Base-by-base conservation (phyloP, 148 eudicot genomes). In the Spergularia marina region DNA sequence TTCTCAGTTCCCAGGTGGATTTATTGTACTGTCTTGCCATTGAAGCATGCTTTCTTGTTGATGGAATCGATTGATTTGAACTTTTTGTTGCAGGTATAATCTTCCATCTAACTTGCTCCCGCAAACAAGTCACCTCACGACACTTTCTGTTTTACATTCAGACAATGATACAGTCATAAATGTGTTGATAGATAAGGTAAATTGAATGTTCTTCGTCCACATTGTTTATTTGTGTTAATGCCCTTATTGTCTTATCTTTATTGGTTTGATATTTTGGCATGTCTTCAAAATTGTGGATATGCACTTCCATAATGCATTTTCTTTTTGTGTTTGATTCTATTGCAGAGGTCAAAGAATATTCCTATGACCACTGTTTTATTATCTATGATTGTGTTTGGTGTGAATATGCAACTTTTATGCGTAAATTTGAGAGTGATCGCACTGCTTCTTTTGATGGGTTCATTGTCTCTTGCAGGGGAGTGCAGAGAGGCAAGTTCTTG, bases 401-500 rank as follows among this genome's bases (percentile, higher is more conserved):
- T 18, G 57, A 21, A 51, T 20, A 10, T 68, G 57, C 39, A 53
- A 13, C 18, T 63, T 16, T 65, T 18, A 9, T 70, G 70, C 23
- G 16, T 15, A 39, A 41, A 67, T 34, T 56, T 68, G 55, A 44
- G 62, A 53, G 34, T 70, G 10, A 23, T 70, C 39, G 54, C 73
- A 61, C 57, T 64, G 34, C 13, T 52, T 58, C 23, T 63, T 81
- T 70, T 70, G 75, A 74, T 67, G 40, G 44, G 30, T 66, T 74
- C 52, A 4, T 76, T 13, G 3, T 58, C 44, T 79, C 63, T 74
- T 80, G 65, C 80, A 95, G 97, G 94, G 86, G 21, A 21, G 54
- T 79, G 93, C 87, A 82, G 99, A 95, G 84, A 86, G 94, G 67
- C 97, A 87, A 86, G 99, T 95, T 78, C 97, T 95, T 70, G 99